Evolutionary conservation across 192 early-diverging fungal species (phyloP).

Genomic region (Mortierella hygrophila): DNA sequence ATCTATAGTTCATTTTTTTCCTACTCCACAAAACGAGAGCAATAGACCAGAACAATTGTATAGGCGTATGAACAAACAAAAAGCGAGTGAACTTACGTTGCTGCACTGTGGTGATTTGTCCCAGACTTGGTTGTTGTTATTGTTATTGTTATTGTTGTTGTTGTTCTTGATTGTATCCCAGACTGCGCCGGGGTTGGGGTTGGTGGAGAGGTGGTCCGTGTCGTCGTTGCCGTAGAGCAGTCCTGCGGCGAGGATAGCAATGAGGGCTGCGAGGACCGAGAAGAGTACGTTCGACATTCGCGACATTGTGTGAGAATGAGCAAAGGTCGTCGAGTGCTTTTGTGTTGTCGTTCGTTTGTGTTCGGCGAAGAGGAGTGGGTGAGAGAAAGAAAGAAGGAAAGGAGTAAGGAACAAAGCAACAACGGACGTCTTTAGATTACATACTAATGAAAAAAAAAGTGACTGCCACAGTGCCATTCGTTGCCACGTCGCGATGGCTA

Average conservation of each 20-base stretch:
- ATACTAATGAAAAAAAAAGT: background rate
- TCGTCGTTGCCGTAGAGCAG: slow-evolving; percentile 31
- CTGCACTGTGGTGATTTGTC: slow-evolving; percentile 24
- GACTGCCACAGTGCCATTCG: background rate
- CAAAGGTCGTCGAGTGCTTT: too few species aligned
- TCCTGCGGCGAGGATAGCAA: slow-evolving; percentile 42
- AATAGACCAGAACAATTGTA: background rate
- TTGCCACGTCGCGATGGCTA: background rate
- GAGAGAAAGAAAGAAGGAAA: background rate
- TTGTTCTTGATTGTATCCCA: background rate
- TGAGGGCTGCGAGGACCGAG: slow-evolving; percentile 33
- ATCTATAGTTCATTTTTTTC: background rate
- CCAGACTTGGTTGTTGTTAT: background rate
- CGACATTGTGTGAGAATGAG: slow-evolving; percentile 15
- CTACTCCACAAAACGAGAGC: background rate
- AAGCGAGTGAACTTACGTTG: slow-evolving; percentile 24
- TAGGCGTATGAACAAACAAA: background rate
- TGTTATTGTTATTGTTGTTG: background rate
- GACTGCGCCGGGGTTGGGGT: background rate
- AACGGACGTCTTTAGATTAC: background rate
- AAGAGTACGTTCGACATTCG: slow-evolving; percentile 17
- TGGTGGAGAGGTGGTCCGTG: background rate
- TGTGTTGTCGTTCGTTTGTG: background rate
- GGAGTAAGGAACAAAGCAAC: background rate
- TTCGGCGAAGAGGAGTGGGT: background rate